phyloP scores from a whole-genome alignment of 371 early-diverging fungal species.

The Mortierella sp. region DNA sequence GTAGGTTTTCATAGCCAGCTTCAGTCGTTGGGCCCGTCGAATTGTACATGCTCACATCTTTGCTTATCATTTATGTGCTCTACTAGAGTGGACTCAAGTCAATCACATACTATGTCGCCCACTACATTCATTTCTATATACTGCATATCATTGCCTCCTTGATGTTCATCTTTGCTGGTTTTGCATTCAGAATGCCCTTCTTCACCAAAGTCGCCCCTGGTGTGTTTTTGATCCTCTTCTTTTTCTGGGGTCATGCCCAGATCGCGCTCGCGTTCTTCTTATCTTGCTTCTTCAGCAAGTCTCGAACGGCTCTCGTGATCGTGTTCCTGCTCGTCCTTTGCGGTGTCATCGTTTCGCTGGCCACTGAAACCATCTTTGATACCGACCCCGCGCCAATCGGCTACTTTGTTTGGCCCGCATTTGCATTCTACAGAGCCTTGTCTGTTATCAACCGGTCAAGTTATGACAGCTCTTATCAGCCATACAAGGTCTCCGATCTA shows the following conservation, averaged over 20 bases:
- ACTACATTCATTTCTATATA: slow-evolving; percentile 75
- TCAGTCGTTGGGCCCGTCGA: neutral
- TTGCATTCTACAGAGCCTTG: slow-evolving; percentile 78
- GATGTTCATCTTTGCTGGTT: slow-evolving; percentile 71
- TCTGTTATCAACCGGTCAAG: slow-evolving; percentile 63
- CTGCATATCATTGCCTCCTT: slow-evolving; percentile 68
- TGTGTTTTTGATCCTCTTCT: slow-evolving; percentile 70
- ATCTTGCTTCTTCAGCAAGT: slow-evolving; percentile 69
- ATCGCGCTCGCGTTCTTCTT: slow-evolving; percentile 77
- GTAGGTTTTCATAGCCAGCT: slow-evolving; percentile 12
- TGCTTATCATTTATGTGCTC: neutral
- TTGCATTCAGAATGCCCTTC: slow-evolving; percentile 64
- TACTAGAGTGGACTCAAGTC: slow-evolving; percentile 72
- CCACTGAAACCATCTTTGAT: slow-evolving; percentile 57
- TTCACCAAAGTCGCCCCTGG: slow-evolving; percentile 68
- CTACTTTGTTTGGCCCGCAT: slow-evolving; percentile 80
- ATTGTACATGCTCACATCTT: neutral
- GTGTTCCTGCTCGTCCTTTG: slow-evolving; percentile 73
- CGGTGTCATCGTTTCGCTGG: slow-evolving; percentile 69
- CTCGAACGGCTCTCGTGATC: slow-evolving; percentile 65
- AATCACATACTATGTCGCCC: slow-evolving; percentile 70
- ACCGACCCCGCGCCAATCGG: slow-evolving; percentile 53
- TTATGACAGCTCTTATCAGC: slow-evolving; percentile 40
- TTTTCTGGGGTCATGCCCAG: slow-evolving; percentile 76
- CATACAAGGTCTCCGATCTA: slow-evolving; percentile 60